Conservation (phyloP, 805 yeast species). For the Clavispora fructus region DNA sequence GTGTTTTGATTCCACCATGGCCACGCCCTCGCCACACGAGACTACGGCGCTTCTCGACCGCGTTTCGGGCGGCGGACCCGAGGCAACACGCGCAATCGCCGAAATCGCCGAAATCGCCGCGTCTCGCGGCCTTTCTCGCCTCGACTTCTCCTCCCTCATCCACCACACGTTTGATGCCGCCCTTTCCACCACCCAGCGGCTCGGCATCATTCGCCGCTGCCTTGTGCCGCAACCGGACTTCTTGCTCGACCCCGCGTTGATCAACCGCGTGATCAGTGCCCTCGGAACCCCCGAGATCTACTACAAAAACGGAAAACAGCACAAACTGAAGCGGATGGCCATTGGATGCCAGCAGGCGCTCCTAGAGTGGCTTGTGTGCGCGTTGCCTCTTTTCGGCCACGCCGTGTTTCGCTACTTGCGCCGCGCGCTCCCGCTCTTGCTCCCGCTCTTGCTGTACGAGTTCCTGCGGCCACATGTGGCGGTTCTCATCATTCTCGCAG, state of each 20-base stretch:
- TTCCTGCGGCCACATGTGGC: constrained; percentile 12
- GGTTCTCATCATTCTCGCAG: constrained; percentile 4
- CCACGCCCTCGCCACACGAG: neutral
- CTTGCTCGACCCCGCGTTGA: neutral
- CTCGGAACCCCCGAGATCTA: constrained; percentile 15
- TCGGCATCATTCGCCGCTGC: neutral
- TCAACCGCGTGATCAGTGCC: constrained; percentile 7
- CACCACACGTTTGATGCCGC: neutral
- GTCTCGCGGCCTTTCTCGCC: neutral
- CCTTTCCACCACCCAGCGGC: neutral
- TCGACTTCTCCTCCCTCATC: neutral
- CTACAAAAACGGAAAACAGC: constrained; percentile 13
- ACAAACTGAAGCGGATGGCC: constrained; percentile 15
- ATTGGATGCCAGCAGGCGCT: constrained; percentile 8
- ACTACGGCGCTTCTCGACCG: neutral
- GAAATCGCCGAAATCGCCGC: neutral
- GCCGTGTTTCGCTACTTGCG: constrained; percentile 1
- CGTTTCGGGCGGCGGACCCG: neutral
- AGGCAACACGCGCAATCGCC: neutral
- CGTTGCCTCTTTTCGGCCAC: constrained; percentile 11
- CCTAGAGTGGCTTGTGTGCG: constrained; percentile 12
- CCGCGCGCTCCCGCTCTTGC: constrained; percentile 9
- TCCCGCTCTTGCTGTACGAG: constrained; percentile 13
- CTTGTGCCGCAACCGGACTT: neutral
- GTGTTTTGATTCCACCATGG: neutral